Evolutionary conservation across 1,139 yeast genomes (phyloP).

Genomic region (Debaryomyces singareniensis): DNA sequence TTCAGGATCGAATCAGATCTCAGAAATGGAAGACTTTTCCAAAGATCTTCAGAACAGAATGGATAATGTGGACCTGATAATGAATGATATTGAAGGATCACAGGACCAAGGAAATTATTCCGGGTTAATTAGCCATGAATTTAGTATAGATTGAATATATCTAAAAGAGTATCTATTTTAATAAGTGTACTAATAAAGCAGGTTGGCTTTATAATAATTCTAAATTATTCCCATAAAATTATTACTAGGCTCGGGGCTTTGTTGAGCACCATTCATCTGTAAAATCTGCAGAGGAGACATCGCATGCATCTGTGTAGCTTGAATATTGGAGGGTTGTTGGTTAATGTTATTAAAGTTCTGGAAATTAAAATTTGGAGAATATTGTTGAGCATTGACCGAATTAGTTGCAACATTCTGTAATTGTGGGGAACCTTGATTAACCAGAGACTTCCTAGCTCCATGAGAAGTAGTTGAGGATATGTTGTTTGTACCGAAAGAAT

Average conservation of each 20-base stretch:
- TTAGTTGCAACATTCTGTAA: too few relatives aligned
- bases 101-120: neutral
- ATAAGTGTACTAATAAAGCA: too few relatives aligned
- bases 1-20: neutral
- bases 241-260: slow-evolving; percentile 6
- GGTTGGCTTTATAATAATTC: too few relatives aligned
- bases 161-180: too few relatives aligned
- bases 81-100: too few relatives aligned
- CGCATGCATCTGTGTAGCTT: slow-evolving; percentile 9
- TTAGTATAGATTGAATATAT: neutral
- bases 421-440: slow-evolving; percentile 1
- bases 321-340: slow-evolving; percentile 7
- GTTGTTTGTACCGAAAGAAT: too few relatives aligned
- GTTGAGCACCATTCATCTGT: slow-evolving; percentile 16
- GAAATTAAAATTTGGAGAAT: slow-evolving; percentile 1
- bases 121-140: neutral
- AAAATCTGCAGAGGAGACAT: slow-evolving; percentile 38
- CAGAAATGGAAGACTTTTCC: neutral
- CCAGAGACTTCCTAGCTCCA: neutral
- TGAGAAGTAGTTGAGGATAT: too few relatives aligned
- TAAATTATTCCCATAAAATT: neutral
- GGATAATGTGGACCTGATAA: too few relatives aligned
- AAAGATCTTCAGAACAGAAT: too few relatives aligned
- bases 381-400: neutral
- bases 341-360: slow-evolving; percentile 2